These are phyloP conservation scores for Populus hybrid DNA, from an alignment of 441 rosid genomes.

Conservation along the genomic window DNA sequence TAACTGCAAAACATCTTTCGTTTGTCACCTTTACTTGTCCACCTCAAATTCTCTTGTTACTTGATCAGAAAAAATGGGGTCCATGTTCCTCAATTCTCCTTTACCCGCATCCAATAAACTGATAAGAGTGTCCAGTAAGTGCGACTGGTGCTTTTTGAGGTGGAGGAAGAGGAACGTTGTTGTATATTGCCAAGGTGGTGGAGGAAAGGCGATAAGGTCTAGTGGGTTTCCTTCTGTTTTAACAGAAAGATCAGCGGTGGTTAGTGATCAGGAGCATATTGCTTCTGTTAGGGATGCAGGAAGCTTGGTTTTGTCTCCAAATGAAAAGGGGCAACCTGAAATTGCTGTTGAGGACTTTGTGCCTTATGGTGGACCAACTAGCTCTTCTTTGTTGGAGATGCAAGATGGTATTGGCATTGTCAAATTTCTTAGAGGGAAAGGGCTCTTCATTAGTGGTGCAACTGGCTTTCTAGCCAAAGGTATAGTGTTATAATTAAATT, in stretches of 20 bases:
- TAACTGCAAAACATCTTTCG: conserved; percentile 35
- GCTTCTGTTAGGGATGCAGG: conserved; percentile 46
- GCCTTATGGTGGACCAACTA: conserved; percentile 43
- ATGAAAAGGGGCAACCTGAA: conserved; percentile 41
- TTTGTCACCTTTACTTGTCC: not conserved
- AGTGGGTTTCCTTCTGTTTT: conserved; percentile 48
- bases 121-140: conserved; percentile 22
- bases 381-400: conserved; percentile 42
- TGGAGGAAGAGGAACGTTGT: conserved; percentile 28
- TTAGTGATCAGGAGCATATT: conserved; percentile 32
- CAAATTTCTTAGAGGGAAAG: conserved; percentile 73
- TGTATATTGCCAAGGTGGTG: conserved; percentile 57
- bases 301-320: conserved; percentile 57
- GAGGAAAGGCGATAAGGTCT: conserved; percentile 35
- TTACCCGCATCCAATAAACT: conserved; percentile 33
- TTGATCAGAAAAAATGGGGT: not conserved
- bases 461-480: conserved; percentile 94
- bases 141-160: conserved; percentile 29
- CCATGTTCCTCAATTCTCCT: conserved; percentile 29
- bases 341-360: conserved; percentile 43
- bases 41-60: not conserved
- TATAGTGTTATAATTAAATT: conserved; percentile 7
- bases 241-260: conserved; percentile 42
- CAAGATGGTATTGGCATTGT: conserved; percentile 84
- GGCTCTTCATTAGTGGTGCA: conserved; percentile 74